Evolutionary conservation across 2,329 filamentous ascomycete genomes (phyloP).

Genomic region (Allantophomopsis lycopodina): DNA sequence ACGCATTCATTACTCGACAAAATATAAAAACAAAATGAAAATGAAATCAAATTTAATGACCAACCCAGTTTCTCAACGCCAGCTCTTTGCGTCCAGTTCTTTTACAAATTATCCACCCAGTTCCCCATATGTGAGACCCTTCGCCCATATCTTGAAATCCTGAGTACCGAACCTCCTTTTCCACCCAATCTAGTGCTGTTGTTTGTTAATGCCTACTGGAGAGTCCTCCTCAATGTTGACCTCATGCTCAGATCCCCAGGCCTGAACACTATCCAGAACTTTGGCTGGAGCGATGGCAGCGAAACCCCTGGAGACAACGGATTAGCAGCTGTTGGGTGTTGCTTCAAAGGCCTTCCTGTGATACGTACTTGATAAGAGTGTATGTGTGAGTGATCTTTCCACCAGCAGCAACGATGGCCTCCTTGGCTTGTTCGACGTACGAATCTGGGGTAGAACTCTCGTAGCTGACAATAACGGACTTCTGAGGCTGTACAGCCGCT

Average conservation of each 20-base stretch:
- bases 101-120: no score
- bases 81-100: no score
- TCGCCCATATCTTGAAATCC: no score
- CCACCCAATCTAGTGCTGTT: no score
- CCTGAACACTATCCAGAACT: slow-evolving; percentile 52
- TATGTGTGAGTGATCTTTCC: slow-evolving; percentile 73
- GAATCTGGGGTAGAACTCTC: slow-evolving; percentile 50
- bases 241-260: slow-evolving; percentile 44
- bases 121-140: no score
- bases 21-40: no score
- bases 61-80: no score
- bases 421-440: slow-evolving; percentile 58
- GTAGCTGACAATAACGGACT: slow-evolving; percentile 69
- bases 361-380: slow-evolving; percentile 47
- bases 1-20: no score
- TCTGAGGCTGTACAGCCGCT: slow-evolving; percentile 39
- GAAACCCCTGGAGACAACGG: slow-evolving; percentile 48
- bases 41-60: no score
- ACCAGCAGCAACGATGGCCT: slow-evolving; percentile 54
- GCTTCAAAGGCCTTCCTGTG: not conserved
- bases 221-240: slow-evolving; percentile 67
- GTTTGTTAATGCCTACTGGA: slow-evolving; percentile 27
- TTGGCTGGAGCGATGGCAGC: slow-evolving; percentile 59
- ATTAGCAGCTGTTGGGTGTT: no score
- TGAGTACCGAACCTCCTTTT: no score